Base-by-base conservation (phyloP, 2,329 filamentous ascomycete genomes). In the Pseudodiploospora longispora region DNA sequence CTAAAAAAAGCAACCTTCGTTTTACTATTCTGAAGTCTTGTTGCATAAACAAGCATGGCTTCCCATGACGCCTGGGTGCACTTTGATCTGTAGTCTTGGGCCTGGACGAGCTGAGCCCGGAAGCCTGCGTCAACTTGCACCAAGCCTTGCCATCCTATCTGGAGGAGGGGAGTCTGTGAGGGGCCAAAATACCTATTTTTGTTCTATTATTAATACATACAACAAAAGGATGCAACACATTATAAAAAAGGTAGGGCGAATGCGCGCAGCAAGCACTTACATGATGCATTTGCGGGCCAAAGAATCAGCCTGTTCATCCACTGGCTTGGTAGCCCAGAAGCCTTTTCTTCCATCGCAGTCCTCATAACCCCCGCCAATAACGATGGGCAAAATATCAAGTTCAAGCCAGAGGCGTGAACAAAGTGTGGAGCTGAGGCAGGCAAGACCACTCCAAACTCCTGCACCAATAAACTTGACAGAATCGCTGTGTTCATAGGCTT, bases 281-380 rank as follows among this genome's bases (percentile, higher is more conserved):
- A 82, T 76, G 49, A 89, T 74, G 59, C 83, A 87, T 67, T 89
- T 90, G 49, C 87, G 74, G 2, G 82, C 83, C 76, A 90, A 85
- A 1, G 83, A 85, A 58, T 91, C 87, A 1, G 87, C 85, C 60
- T 89, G 82, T 59, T 93, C 87, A 54, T 90, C 87, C 4, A 89
- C 73, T n/a, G 72, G 67, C 57, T 80, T 78, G 31, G 66, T 61
- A 38, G 73, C 67, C 71, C 75, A 77, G 49, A 73, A 69, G 36
- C 54, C 64, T 53, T 59, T 64, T 43, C 55, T 43, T 39, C 61
- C 62, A 52, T 68, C 66, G 49, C 62, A 56, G 36, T 70, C 65
- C 9, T 70, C 62, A 43, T 72, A 69, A 5, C 32, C 39, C 32
- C 70, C 69, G 7, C 65, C 68, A 49, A 88, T 71, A 4, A 84